phyloP scores from a whole-genome alignment of 139 green algal species.

The Medakamo hakoo region DNA sequence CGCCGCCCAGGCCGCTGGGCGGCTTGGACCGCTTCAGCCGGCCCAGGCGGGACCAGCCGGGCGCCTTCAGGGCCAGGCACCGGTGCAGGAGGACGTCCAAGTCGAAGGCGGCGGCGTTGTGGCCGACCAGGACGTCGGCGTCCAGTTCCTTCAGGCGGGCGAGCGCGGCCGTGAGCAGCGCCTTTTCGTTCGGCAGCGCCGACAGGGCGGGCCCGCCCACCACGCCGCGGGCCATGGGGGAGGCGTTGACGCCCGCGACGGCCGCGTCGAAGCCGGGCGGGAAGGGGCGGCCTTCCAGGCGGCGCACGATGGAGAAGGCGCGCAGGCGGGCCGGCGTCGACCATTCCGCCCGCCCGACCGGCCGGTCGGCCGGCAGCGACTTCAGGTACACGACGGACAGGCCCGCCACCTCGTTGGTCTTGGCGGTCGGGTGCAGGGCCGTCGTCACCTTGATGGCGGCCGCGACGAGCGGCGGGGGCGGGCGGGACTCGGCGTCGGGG shows the following conservation, averaged over 20 bases:
- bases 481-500: constrained; percentile 6
- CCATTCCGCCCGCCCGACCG: constrained; percentile 33
- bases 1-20: constrained; percentile 50
- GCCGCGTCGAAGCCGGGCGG: constrained; percentile 66
- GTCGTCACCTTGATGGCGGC: constrained; percentile 82
- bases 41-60: constrained; percentile 82
- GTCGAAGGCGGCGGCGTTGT: constrained; percentile 88
- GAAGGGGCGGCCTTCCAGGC: constrained; percentile 63
- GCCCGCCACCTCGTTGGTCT: constrained; percentile 59
- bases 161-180: constrained; percentile 77
- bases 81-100: constrained; percentile 81
- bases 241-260: constrained; percentile 42
- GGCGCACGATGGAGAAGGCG: constrained; percentile 70
- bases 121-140: constrained; percentile 84
- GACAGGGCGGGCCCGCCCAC: constrained; percentile 41
- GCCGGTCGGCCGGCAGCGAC: constrained; percentile 15
- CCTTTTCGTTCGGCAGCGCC: constrained; percentile 48
- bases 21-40: constrained; percentile 57
- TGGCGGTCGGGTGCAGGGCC: constrained; percentile 39
- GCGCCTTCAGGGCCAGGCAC: constrained; percentile 45
- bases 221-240: constrained; percentile 38
- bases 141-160: constrained; percentile 61
- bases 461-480: constrained; percentile 60
- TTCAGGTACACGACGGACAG: constrained; percentile 52
- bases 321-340: constrained; percentile 37